Evolutionary conservation across 805 yeast genomes (phyloP), one percentile per base, ranked within the genome.

Genomic region (Candida pseudoglaebosa): DNA sequence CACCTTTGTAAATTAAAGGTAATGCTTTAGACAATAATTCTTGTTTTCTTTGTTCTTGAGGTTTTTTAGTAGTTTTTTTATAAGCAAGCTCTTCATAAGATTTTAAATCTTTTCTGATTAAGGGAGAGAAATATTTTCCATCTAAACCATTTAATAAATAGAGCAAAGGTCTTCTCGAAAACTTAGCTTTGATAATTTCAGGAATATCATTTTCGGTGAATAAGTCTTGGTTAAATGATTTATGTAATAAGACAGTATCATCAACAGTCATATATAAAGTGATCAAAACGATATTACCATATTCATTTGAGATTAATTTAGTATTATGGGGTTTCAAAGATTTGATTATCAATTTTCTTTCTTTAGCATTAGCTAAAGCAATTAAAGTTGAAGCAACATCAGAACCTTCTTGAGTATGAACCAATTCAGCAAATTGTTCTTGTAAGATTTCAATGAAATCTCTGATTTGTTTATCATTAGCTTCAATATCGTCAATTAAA

Each of bases 401-500:
- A 35, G 91, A 70, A 49, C 99, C 99, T 60, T 90, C 97, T 39
- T 82, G 82, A 0, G 99, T 91, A 60, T 91, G 99, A 22, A 90
- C 96, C 59, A 91, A 73, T 65, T 91, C 97, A 14, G 96, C 95
- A 59, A 88, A 73, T 59, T 89, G 96, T 55, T 90, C 97, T 38
- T 80, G 76, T 45, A 91, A 67, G 32, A 88, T 66, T 44, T 89
- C 96, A 49, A 89, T 78, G 54, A 91, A 81, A 39, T 86, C 95
- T 49, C 84, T 73, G 41, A 81, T 76, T 59, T 87, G 91, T 30
- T 75, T 72, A 42, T 68, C 73, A 49, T 57, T 49, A 29, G 46
- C 49, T 38, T 65, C 72, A 19, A 63, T 37, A 39, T 67, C 71
- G 33, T 74, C 78, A 44, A 78, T 78, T 46, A 88, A 78, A 43